These are phyloP conservation scores for Phlegmacium glaucopus DNA, from an alignment of 768 basidiomycete species.

Conservation along the genomic window DNA sequence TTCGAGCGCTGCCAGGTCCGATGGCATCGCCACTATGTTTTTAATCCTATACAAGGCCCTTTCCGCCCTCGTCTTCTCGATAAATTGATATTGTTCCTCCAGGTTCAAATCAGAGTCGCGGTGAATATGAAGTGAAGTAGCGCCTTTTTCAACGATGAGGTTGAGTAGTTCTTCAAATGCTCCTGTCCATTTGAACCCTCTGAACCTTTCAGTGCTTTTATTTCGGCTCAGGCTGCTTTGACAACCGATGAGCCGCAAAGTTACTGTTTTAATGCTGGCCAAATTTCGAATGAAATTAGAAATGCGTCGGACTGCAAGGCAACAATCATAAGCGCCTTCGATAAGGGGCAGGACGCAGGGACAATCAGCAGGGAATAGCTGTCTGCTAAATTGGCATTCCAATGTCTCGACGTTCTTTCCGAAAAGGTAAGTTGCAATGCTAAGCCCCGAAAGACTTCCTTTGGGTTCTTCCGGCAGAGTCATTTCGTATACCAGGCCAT, in stretches of 20 bases:
- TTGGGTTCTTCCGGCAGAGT: not conserved
- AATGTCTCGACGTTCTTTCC: not conserved
- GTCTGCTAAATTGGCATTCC: slow-evolving; percentile 1
- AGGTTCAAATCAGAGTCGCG: not conserved
- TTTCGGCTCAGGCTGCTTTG: not conserved
- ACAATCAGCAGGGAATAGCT: too few relatives aligned
- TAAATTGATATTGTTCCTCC: not conserved
- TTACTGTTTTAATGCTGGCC: not conserved
- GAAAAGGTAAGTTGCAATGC: not conserved
- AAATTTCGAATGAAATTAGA: not conserved
- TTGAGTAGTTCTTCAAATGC: not conserved
- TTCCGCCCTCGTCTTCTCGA: too few relatives aligned
- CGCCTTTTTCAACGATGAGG: not conserved
- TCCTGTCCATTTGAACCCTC: not conserved
- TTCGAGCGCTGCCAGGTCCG: too few relatives aligned
- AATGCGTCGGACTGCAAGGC: not conserved
- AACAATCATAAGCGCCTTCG: too few relatives aligned
- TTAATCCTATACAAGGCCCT: too few relatives aligned
- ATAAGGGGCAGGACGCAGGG: too few relatives aligned
- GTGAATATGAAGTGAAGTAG: not conserved
- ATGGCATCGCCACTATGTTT: too few relatives aligned
- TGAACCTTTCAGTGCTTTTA: not conserved
- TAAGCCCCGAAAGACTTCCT: slow-evolving; percentile 2
- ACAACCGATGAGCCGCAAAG: not conserved
- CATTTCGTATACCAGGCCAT: not conserved